Percentiles rank a stretch among this genome's conserved stretches.
phyloP scores from a whole-genome alignment of 805 yeast species.

The Schwanniomyces pseudopolymorphus region DNA sequence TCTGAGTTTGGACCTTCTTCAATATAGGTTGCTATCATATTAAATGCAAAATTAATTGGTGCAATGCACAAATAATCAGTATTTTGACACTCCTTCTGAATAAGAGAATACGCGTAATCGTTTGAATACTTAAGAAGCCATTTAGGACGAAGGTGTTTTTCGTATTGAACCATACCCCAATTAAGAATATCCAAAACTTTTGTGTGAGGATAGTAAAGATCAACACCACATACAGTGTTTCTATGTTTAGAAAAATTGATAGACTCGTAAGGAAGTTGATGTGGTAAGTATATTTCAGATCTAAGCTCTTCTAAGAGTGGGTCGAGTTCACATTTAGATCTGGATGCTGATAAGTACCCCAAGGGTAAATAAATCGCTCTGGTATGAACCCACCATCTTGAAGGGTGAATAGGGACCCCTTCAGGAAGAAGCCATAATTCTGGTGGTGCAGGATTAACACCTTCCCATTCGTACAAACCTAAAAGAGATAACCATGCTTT shows the following conservation, averaged over 20 bases:
- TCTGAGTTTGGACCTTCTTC: constrained; percentile 72
- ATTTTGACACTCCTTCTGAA: constrained; percentile 72
- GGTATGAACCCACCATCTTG: constrained; percentile 99
- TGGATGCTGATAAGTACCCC: constrained; percentile 70
- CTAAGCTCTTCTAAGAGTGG: constrained; percentile 68
- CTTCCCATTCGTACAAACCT: constrained; percentile 88
- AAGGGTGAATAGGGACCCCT: constrained; percentile 82
- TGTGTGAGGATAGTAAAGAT: constrained; percentile 92
- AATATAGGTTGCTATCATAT: constrained; percentile 64
- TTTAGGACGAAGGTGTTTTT: constrained; percentile 68
- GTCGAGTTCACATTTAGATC: constrained; percentile 55
- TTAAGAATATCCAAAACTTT: constrained; percentile 62
- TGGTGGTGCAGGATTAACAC: constrained; percentile 97
- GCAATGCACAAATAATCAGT: constrained; percentile 86
- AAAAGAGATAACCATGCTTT: constrained; percentile 84
- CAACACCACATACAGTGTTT: constrained; percentile 87
- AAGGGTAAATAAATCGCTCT: constrained; percentile 86
- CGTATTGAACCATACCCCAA: constrained; percentile 59
- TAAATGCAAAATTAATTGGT: constrained; percentile 88
- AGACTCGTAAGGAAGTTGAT: constrained; percentile 52
- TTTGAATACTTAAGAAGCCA: constrained; percentile 62
- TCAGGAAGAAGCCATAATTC: constrained; percentile 91
- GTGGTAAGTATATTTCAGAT: constrained; percentile 64
- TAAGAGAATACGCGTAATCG: constrained; percentile 55
- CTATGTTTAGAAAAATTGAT: constrained; percentile 73